Conservation (phyloP, 371 early-diverging fungal genomes). For the Mucor lusitanicus region DNA sequence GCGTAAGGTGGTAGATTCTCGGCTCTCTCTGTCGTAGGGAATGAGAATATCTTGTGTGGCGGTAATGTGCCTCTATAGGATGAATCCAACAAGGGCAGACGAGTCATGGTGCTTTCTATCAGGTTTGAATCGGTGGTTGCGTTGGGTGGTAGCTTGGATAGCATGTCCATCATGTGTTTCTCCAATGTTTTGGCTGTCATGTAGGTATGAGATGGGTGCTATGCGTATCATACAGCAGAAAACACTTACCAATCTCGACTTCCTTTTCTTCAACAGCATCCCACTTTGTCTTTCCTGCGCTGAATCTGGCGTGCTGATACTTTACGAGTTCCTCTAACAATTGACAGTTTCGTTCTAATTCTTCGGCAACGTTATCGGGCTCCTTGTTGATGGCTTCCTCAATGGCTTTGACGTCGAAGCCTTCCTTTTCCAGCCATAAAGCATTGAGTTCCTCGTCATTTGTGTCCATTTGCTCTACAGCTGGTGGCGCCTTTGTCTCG, state of each 20-base stretch:
- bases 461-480: not conserved
- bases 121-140: conserved; percentile 34
- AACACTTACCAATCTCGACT: conserved; percentile 35
- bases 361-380: conserved; percentile 15
- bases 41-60: conserved; percentile 59
- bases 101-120: conserved; percentile 51
- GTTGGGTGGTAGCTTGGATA: conserved; percentile 47
- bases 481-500: not conserved
- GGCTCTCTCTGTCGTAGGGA: conserved; percentile 46
- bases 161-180: conserved; percentile 37
- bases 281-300: conserved; percentile 28
- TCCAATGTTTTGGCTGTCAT: conserved; percentile 44
- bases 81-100: conserved; percentile 46
- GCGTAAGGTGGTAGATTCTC: conserved; percentile 45
- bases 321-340: conserved; percentile 30
- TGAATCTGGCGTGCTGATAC: conserved; percentile 45
- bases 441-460: conserved; percentile 29
- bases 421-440: conserved; percentile 41
- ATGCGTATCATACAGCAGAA: not conserved
- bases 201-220: not conserved
- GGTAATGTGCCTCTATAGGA: conserved; percentile 57
- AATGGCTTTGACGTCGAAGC: conserved; percentile 39
- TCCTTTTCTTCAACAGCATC: conserved; percentile 32
- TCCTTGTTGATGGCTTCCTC: conserved; percentile 24
- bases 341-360: conserved; percentile 36